These are phyloP conservation scores for Leucaena leucocephala DNA, from an alignment of 306 rosid genomes.

Conservation along the genomic window DNA sequence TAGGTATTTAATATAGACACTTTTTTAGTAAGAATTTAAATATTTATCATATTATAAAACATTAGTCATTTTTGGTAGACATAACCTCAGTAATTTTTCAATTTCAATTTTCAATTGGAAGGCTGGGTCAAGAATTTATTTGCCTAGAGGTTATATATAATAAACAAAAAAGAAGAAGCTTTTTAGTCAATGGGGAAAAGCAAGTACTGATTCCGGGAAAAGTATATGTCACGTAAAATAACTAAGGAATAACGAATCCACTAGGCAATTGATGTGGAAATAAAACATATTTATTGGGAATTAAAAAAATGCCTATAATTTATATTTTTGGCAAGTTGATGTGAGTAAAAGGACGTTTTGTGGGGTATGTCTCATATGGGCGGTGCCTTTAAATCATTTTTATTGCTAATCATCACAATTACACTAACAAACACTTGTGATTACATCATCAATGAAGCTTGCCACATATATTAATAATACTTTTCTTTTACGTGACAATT, in stretches of 20 bases:
- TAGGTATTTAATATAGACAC: too few species aligned
- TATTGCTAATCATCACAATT: constrained; percentile 1
- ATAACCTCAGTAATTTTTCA: too few species aligned
- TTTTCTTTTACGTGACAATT: neutral
- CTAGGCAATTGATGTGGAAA: neutral
- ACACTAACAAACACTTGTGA: neutral
- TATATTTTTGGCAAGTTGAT: neutral
- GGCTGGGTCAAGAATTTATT: neutral
- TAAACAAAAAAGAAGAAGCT: neutral
- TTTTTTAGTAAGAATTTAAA: too few species aligned
- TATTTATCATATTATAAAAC: too few species aligned
- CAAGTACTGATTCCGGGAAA: neutral
- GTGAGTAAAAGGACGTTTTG: constrained; percentile 1
- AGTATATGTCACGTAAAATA: neutral
- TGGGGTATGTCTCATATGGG: constrained; percentile 1
- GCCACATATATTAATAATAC: neutral
- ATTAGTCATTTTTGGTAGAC: too few species aligned
- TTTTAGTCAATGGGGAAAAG: too few species aligned
- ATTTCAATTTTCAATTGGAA: neutral
- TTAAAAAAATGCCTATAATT: neutral
- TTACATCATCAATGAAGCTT: neutral
- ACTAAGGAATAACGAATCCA: neutral
- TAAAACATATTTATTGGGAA: neutral
- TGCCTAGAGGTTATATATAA: neutral
- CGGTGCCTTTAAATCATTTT: constrained; percentile 13